Evolutionary conservation across 2,329 filamentous ascomycete species (phyloP).

Genomic region (Hypoxylon rubiginosum): DNA sequence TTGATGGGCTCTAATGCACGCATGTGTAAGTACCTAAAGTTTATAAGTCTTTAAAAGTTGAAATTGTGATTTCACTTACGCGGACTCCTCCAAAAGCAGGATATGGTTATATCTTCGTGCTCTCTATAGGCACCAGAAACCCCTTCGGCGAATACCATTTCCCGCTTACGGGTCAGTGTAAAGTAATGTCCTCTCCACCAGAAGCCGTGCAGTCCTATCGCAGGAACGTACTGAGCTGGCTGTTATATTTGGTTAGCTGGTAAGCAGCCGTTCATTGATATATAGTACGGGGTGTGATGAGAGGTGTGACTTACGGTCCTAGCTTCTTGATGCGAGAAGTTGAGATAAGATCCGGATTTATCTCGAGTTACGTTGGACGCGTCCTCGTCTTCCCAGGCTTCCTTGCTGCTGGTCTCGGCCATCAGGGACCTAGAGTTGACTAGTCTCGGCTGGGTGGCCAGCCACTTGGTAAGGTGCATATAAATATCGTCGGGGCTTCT

Average conservation of each 20-base stretch:
- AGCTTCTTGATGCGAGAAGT: constrained; percentile 71
- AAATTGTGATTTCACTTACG: constrained; percentile 38
- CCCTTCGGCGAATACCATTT: constrained; percentile 57
- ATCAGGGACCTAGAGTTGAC: constrained; percentile 65
- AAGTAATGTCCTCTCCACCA: constrained; percentile 68
- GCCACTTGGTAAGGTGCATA: constrained; percentile 69
- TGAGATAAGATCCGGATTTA: constrained; percentile 61
- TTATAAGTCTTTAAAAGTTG: neutral
- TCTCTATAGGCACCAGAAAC: constrained; percentile 61
- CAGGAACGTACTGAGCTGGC: constrained; percentile 67
- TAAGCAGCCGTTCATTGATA: neutral
- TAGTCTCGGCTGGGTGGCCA: constrained; percentile 66
- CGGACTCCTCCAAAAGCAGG: constrained; percentile 66
- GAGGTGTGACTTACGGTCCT: constrained; percentile 56
- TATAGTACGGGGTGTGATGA: neutral
- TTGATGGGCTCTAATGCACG: constrained; percentile 64
- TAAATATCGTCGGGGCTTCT: constrained; percentile 70
- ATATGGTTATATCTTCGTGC: constrained; percentile 65
- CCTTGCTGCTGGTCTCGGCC: constrained; percentile 68
- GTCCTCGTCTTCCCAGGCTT: constrained; percentile 64
- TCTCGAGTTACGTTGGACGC: constrained; percentile 51
- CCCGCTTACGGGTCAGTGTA: constrained; percentile 60
- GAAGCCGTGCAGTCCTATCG: constrained; percentile 66
- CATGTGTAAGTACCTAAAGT: constrained; percentile 27
- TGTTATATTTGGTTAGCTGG: constrained; percentile 40